Evolutionary conservation across 2,329 filamentous ascomycete species (phyloP), one percentile per base, ranked within the genome.

Genomic region (Geosmithia flava): DNA sequence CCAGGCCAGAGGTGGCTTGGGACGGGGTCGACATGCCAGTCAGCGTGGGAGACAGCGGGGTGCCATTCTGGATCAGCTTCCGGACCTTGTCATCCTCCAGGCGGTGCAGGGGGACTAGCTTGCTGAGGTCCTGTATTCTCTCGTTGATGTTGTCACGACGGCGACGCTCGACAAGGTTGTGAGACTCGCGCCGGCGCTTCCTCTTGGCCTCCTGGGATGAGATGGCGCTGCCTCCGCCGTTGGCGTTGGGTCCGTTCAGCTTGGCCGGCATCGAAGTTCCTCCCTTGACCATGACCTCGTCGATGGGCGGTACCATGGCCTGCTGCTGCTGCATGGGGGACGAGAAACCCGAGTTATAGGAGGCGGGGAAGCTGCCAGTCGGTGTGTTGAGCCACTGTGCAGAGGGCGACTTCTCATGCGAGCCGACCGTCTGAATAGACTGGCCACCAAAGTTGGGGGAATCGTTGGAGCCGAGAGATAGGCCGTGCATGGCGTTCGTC

Each of bases 81-180:
- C 90, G 84, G 45, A 97, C 86, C 69, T 95, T 96, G 67, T 98
- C 93, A 60, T 97, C 93, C 59, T 98, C 93, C 2, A 98, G 75
- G 51, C 93, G 83, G 65, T 98, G 93, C 51, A 83, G 76, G 20
- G 93, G 93, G 2, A 98, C 91, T 17, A 98, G 78, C 58, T 89
- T 87, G 59, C 91, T 95, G 7, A 98, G 76, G 60, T 98, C 93
- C 60, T 97, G 91, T 53, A 98, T 98, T 42, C 93, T 82, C 67
- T 98, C 93, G 57, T 98, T 98, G 72, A 98, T 98, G 62, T 97
- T 97, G 69, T 97, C 93, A 52, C 93, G 81, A 52, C 93, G 84
- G 47, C 93, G 83, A 49, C 93, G 87, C 69, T 98, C 93, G 11
- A 98, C 93, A 40, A 95, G 75, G 62, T 98, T 97, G 69, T 98